These are phyloP conservation scores for Myotisia sp. DNA, from an alignment of 2,329 filamentous ascomycete species.

Conservation along the genomic window DNA sequence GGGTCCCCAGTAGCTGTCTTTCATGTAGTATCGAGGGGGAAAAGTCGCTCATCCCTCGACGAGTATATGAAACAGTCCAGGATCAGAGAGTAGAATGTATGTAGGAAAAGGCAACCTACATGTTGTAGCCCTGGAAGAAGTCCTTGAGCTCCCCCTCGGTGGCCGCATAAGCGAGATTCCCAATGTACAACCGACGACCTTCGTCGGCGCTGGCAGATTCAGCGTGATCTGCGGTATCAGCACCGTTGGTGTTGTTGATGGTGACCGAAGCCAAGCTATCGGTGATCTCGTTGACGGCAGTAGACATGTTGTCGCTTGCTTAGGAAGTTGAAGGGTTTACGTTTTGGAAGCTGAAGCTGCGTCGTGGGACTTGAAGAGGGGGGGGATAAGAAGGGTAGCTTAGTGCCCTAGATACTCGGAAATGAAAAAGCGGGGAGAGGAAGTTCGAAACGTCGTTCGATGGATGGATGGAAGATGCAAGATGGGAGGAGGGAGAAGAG, in stretches of 20 bases:
- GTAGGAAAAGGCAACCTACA: slow-evolving; percentile 52
- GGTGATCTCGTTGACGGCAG: slow-evolving; percentile 55
- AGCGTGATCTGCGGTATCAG: slow-evolving; percentile 58
- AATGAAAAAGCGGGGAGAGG: slow-evolving; percentile 15
- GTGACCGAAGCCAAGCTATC: slow-evolving; percentile 53
- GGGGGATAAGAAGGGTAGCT: slow-evolving; percentile 65
- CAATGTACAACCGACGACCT: slow-evolving; percentile 98
- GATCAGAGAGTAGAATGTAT: slow-evolving; percentile 3
- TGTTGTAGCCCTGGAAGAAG: slow-evolving; percentile 98
- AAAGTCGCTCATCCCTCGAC: not conserved
- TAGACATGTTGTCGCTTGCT: slow-evolving; percentile 57
- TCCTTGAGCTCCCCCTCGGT: slow-evolving; percentile 99
- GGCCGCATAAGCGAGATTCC: slow-evolving; percentile 99
- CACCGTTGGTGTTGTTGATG: slow-evolving; percentile 43
- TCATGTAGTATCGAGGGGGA: no score
- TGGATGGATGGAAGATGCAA: no score
- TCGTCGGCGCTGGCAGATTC: slow-evolving; percentile 95
- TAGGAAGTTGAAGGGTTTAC: slow-evolving; percentile 20
- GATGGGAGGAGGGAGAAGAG: slow-evolving; percentile 13
- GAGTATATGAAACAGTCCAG: not conserved
- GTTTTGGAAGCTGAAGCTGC: slow-evolving; percentile 40
- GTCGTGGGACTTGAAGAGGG: slow-evolving; percentile 43
- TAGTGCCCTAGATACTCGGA: slow-evolving; percentile 61
- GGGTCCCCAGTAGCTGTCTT: no score
- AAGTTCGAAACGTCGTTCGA: slow-evolving; percentile 14